A percentile compares a stretch with the other conserved stretches of the same genome.
These are phyloP conservation scores for Kuraishia ogatae DNA, from an alignment of 805 yeast genomes.

Conservation along the genomic window DNA sequence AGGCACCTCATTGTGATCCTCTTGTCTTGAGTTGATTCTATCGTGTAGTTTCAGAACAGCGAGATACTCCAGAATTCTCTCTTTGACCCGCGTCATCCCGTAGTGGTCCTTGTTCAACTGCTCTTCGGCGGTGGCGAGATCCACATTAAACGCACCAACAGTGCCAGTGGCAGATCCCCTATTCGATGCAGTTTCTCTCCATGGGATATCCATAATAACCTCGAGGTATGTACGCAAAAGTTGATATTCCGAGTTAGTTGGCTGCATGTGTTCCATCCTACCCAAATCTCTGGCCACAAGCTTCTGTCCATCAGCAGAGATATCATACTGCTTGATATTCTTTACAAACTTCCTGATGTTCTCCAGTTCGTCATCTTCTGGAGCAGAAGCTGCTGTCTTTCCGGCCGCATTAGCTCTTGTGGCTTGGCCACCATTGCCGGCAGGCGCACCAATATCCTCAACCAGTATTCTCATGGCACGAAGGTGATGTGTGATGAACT, in stretches of 20 bases:
- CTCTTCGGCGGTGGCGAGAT: slow-evolving; percentile 42
- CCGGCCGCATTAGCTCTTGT: slow-evolving; percentile 3
- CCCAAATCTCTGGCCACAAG: slow-evolving; percentile 40
- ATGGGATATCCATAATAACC: slow-evolving; percentile 57
- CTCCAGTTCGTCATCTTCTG: slow-evolving; percentile 32
- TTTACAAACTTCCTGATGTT: slow-evolving; percentile 20
- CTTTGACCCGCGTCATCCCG: slow-evolving; percentile 68
- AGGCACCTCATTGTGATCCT: background rate
- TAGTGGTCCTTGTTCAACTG: slow-evolving; percentile 69
- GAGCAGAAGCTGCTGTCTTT: slow-evolving; percentile 15
- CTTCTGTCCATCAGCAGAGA: slow-evolving; percentile 32
- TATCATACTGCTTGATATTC: slow-evolving; percentile 20
- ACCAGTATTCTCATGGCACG: slow-evolving; percentile 16
- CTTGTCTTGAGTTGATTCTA: slow-evolving; percentile 9
- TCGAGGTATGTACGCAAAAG: slow-evolving; percentile 58
- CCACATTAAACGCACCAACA: slow-evolving; percentile 24
- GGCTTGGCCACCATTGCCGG: slow-evolving; percentile 1
- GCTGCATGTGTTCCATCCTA: slow-evolving; percentile 45
- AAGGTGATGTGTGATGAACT: slow-evolving; percentile 19
- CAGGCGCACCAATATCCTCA: slow-evolving; percentile 11
- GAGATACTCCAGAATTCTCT: slow-evolving; percentile 66
- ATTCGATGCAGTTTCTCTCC: slow-evolving; percentile 26
- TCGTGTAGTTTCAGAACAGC: slow-evolving; percentile 61
- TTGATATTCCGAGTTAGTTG: slow-evolving; percentile 54
- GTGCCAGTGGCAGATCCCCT: slow-evolving; percentile 20